Base-by-base conservation (phyloP, 345 rosid genomes). In the Ricinus communis region DNA sequence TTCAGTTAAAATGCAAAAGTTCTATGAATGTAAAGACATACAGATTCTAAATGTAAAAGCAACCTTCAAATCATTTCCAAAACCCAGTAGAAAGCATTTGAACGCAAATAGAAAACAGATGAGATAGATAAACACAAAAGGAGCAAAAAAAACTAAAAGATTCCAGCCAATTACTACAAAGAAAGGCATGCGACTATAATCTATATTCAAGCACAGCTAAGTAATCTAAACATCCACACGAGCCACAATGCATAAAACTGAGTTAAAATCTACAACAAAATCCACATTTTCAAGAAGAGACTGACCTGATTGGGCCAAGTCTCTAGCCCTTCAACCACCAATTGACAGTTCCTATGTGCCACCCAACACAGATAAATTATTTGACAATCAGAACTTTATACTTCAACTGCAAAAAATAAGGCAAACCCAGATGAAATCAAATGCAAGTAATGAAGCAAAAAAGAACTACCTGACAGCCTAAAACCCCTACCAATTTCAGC, bases 351-450 rank as follows among this genome's bases (percentile, higher is more conserved):
- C 66, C 61, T 40, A 31, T 67, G 58, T 47, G 65, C 51, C 73
- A 74, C 67, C 45, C 19, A 30, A 45, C 19, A 66, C 13, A 31
- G 43, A 50, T 22, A 30, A 49, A 66, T 28, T 19, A 24, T 30
- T 49, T 61, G 43, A 61, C 33, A 36, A 43, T 43, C 22, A 19
- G 15, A 40, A 38, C 8, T 40, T 33, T 13, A 45, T 16, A 68
- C 41, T 69, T 66, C 66, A 50, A 38, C 79, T 67, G 76, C 76
- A 61, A 52, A 43, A 19, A 76, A 50, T 15, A 19, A 62, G 59
- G 30, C 54, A 67, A 63, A 68, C 73, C 79, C 79, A 77, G 54
- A 74, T 68, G 66, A 75, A 71, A 77, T 71, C 63, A 55, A 74
- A 65, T 49, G 49, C 73, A 55, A 27, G 61, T 13, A 60, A 41